Conservation (phyloP, 116 monocot genomes). For the Trichopus zeylanicus region DNA sequence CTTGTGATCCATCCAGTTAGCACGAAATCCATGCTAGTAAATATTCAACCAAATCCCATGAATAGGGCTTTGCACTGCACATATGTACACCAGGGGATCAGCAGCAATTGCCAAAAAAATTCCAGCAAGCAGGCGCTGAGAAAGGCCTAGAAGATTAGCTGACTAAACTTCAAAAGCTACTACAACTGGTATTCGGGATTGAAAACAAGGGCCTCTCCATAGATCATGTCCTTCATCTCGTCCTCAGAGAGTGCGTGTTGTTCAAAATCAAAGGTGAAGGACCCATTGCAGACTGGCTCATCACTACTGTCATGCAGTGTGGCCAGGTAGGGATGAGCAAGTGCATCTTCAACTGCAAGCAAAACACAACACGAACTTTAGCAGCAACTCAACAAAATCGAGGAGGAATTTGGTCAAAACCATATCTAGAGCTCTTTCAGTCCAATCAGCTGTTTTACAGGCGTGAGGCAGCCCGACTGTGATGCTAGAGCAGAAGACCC, state of each 20-base stretch:
- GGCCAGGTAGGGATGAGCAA: constrained; percentile 72
- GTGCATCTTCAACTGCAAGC: constrained; percentile 71
- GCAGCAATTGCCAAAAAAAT: neutral
- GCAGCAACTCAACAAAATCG: neutral
- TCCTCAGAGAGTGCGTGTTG: constrained; percentile 77
- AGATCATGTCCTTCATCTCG: constrained; percentile 84
- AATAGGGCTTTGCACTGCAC: neutral
- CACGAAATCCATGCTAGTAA: no score
- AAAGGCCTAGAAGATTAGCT: neutral
- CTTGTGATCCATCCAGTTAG: no score
- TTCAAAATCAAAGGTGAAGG: constrained; percentile 92
- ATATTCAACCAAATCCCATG: no score
- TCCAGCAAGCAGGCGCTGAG: neutral
- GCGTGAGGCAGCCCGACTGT: no score
- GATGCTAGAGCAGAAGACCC: no score
- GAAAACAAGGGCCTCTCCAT: constrained; percentile 73
- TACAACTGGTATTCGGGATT: constrained; percentile 47
- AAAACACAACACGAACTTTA: neutral
- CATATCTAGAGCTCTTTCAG: no score
- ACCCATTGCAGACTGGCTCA: constrained; percentile 50
- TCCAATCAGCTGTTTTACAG: no score
- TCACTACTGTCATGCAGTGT: constrained; percentile 81
- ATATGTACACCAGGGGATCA: neutral
- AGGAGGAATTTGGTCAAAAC: neutral
- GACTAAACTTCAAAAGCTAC: neutral